Conservation (phyloP, 192 early-diverging fungal species). For the Linnemannia exigua region DNA sequence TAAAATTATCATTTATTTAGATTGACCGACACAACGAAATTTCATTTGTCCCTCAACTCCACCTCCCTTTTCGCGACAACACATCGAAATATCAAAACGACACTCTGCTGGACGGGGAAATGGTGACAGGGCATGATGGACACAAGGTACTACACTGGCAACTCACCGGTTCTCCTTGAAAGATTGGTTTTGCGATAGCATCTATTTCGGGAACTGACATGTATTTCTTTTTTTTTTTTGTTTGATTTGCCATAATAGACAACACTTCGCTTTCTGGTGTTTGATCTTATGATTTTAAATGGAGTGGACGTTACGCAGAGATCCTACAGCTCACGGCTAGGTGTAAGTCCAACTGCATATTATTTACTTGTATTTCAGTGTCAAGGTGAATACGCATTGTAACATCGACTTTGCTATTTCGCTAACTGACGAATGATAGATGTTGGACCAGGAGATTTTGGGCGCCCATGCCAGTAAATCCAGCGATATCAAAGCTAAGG, state of each 20-base stretch:
- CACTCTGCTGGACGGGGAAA: constrained; percentile 83
- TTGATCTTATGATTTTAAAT: constrained; percentile 77
- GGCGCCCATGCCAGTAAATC: constrained; percentile 57
- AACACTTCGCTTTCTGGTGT: constrained; percentile 66
- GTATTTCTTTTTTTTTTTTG: neutral
- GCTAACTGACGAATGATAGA: constrained; percentile 54
- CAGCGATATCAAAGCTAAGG: constrained; percentile 52
- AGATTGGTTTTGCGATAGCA: neutral
- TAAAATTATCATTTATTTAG: constrained; percentile 37
- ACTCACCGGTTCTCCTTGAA: neutral
- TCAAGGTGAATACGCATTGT: neutral
- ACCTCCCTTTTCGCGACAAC: constrained; percentile 66
- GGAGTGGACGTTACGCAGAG: constrained; percentile 68
- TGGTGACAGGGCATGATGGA: constrained; percentile 73
- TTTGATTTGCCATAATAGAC: constrained; percentile 27
- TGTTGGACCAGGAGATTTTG: constrained; percentile 76
- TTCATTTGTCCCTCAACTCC: constrained; percentile 69
- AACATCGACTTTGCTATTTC: neutral
- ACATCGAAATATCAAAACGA: constrained; percentile 69
- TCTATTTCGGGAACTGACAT: neutral
- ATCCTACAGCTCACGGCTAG: constrained; percentile 74
- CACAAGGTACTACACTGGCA: constrained; percentile 55
- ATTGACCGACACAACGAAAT: constrained; percentile 80
- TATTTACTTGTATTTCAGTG: neutral
- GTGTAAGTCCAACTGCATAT: constrained; percentile 60